Evolutionary conservation across 2,329 filamentous ascomycete genomes (phyloP), one percentile per base, ranked within the genome.

Genomic region (Penicillium griseofulvum): DNA sequence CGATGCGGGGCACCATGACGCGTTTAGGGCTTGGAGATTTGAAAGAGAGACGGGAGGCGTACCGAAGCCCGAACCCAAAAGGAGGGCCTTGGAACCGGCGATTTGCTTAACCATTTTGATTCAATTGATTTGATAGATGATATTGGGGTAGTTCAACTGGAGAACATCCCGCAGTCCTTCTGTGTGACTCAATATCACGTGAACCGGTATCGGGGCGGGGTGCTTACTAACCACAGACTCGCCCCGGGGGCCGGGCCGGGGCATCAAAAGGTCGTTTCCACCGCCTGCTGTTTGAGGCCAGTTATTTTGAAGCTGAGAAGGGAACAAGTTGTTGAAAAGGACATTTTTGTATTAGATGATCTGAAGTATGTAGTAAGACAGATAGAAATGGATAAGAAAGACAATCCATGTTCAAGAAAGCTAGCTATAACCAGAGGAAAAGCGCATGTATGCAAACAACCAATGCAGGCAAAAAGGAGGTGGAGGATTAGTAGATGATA

Each of bases 61-160:
- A 74, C 71, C 71, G 61, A 74, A 74, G 54, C 71, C 71, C 44
- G 71, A 74, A 51, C 71, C 71, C 61, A 74, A 58, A 38, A 74
- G 65, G 37, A 74, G 71, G 58, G 71, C 71, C 64, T 73, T 74
- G 46, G 69, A 73, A 64, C 71, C 71, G 62, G 71, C 69, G 45
- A 74, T 57, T 65, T 68, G 62, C 56, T 70, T 69, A 55, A 62
- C 65, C 71, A 74, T 74, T 57, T 59, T 73, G 68, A 62, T 55
- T 60, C 51, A 57, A 57, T 58, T 54, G 55, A 55, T 56, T 48
- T 56, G 43, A 49, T 54, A 54, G 46, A 49, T 49, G 55, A 59
- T 59, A 38, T 49, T 43, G 55, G 52, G 54, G 45, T 44, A 57
- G 52, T 55, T 37, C 31, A 54, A 38, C 17, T 46, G 22, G 34